Percentiles rank a stretch among this genome's conserved stretches.
Conservation (phyloP, 2,329 filamentous ascomycete genomes). For the Epichloe sibirici region DNA sequence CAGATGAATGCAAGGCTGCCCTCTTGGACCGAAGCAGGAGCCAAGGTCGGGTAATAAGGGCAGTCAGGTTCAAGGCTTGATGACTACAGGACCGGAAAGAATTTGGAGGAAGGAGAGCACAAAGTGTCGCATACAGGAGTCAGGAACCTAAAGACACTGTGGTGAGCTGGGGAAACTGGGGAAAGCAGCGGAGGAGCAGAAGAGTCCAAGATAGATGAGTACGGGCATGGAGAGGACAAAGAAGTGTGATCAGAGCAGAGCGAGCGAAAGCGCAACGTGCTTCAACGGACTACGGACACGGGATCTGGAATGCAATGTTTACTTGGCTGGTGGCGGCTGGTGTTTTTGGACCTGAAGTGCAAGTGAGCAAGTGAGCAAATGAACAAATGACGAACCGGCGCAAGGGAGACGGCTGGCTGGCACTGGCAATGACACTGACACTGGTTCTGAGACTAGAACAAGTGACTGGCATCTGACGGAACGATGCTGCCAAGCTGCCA, state of each 20-base stretch:
- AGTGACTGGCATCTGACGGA: conserved; percentile 8
- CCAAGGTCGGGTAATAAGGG: neutral
- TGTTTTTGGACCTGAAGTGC: conserved; percentile 7
- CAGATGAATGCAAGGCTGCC: neutral
- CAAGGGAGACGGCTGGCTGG: conserved; percentile 7
- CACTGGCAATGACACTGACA: conserved; percentile 8
- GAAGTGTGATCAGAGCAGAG: conserved; percentile 3
- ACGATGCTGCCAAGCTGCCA: conserved; percentile 2
- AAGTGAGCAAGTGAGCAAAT: neutral
- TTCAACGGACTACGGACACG: neutral
- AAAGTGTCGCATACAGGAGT: neutral
- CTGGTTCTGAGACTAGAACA: conserved; percentile 8
- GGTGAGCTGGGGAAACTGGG: neutral
- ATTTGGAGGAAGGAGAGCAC: neutral
- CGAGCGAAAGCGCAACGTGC: conserved; percentile 2
- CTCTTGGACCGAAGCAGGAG: conserved; percentile 1
- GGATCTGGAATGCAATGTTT: conserved; percentile 13
- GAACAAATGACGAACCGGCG: conserved; percentile 1
- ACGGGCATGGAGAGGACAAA: neutral
- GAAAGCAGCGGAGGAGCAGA: neutral
- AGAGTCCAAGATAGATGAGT: neutral
- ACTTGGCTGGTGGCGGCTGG: conserved; percentile 6
- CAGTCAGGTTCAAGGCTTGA: neutral
- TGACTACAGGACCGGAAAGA: neutral
- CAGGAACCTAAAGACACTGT: neutral